phyloP scores from a whole-genome alignment of 768 basidiomycete genomes.

The Lactifluus volemus region DNA sequence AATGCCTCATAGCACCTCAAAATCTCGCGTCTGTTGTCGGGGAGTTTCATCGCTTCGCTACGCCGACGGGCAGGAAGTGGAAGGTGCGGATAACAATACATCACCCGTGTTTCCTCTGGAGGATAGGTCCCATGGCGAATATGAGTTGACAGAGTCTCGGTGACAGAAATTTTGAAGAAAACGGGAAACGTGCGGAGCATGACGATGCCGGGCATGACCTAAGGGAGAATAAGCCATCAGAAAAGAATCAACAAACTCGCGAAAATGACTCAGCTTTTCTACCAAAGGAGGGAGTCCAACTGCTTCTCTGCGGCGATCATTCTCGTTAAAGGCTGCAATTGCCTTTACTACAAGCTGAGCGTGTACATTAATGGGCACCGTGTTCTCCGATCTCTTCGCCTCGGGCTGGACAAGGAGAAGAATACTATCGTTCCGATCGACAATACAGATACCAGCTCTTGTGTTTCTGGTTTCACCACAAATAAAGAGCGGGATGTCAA shows the following conservation, averaged over 20 bases:
- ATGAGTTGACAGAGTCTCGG: neutral
- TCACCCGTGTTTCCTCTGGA: neutral
- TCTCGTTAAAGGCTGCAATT: neutral
- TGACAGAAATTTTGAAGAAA: slow-evolving; percentile 1
- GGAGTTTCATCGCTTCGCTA: slow-evolving; percentile 20
- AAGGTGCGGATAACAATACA: slow-evolving; percentile 8
- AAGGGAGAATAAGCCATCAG: neutral
- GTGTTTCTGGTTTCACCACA: neutral
- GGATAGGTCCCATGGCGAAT: neutral
- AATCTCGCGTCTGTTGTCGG: slow-evolving; percentile 11
- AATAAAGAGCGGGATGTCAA: no score
- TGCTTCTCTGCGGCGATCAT: neutral
- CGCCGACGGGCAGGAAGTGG: slow-evolving; percentile 9
- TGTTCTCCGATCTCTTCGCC: neutral
- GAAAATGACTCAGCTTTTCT: neutral
- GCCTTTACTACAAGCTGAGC: neutral
- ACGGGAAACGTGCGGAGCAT: neutral
- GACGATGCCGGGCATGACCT: neutral
- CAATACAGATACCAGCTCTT: neutral
- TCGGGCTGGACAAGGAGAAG: slow-evolving; percentile 8
- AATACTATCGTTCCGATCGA: neutral
- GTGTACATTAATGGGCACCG: neutral
- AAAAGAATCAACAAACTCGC: neutral
- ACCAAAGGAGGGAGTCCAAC: neutral
- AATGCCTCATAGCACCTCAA: slow-evolving; percentile 20